A percentile compares a stretch with the other conserved stretches of the same genome.
Conservation (phyloP, 177 flowering plant species). For the Vitis hybrid region DNA sequence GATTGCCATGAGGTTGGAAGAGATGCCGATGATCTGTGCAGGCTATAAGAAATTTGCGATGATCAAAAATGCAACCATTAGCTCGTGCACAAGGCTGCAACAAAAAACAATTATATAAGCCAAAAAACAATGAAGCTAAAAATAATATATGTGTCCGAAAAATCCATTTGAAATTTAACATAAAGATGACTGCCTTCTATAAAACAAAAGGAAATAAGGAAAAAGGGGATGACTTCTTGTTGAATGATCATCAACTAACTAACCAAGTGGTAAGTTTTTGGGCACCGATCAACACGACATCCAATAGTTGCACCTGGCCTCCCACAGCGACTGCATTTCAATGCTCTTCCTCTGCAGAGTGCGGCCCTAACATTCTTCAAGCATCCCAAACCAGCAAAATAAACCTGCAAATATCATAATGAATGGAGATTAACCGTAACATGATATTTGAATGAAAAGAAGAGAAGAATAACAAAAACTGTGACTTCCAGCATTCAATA, state of each 20-base stretch:
- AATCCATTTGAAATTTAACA: background rate
- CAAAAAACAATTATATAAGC: slow-evolving; percentile 10
- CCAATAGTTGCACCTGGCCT: slow-evolving; percentile 98
- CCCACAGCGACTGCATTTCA: slow-evolving; percentile 95
- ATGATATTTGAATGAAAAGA: background rate
- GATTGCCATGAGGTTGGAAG: slow-evolving; percentile 74
- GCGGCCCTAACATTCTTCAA: slow-evolving; percentile 93
- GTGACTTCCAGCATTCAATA: background rate
- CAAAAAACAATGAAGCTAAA: background rate
- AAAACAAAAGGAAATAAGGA: background rate
- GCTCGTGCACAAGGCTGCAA: slow-evolving; percentile 97
- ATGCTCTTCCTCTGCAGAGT: slow-evolving; percentile 85
- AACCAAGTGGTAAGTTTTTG: slow-evolving; percentile 95
- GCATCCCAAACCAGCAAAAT: slow-evolving; percentile 95
- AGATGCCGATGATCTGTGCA: slow-evolving; percentile 84
- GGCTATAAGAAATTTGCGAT: slow-evolving; percentile 94
- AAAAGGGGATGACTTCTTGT: slow-evolving; percentile 1
- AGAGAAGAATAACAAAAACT: background rate
- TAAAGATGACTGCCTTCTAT: background rate
- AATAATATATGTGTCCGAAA: background rate
- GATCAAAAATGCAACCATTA: slow-evolving; percentile 87
- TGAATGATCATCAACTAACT: slow-evolving; percentile 19
- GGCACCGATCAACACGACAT: slow-evolving; percentile 98
- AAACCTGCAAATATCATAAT: slow-evolving; percentile 60
- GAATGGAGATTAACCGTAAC: slow-evolving; percentile 1